phyloP scores from a whole-genome alignment of 768 basidiomycete species.

The Rubroboletus pulcherrimus region DNA sequence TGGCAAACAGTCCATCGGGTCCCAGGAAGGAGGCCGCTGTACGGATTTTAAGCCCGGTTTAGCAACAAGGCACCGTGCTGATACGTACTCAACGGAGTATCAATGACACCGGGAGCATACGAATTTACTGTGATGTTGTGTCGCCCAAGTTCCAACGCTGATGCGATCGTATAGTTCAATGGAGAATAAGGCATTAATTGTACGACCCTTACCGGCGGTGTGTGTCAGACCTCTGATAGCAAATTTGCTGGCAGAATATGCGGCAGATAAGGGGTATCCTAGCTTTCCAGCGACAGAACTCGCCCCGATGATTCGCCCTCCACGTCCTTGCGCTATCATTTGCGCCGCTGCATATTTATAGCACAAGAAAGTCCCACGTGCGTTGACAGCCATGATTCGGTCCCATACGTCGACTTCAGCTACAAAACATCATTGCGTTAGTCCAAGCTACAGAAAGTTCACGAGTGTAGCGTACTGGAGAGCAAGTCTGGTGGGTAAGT shows the following conservation, averaged over 20 bases:
- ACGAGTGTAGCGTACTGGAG: constrained; percentile 1
- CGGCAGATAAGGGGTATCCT: neutral
- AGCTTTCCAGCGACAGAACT: constrained; percentile 12
- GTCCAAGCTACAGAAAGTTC: neutral
- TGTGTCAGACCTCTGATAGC: constrained; percentile 42
- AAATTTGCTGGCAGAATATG: constrained; percentile 39
- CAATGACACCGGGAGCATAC: constrained; percentile 36
- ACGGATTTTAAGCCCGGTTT: neutral
- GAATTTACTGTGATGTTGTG: constrained; percentile 39
- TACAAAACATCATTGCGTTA: constrained; percentile 1
- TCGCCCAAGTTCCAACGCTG: constrained; percentile 30
- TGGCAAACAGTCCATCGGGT: neutral
- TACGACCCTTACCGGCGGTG: constrained; percentile 27
- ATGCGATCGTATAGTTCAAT: neutral
- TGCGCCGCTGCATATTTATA: constrained; percentile 61
- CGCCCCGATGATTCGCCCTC: constrained; percentile 54
- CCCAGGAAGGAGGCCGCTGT: neutral
- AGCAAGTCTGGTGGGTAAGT: neutral
- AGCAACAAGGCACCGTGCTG: neutral
- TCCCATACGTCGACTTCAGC: constrained; percentile 40
- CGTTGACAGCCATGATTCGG: constrained; percentile 45
- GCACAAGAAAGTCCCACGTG: constrained; percentile 55
- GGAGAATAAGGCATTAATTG: neutral
- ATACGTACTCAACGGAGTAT: constrained; percentile 31
- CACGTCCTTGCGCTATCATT: constrained; percentile 52